phyloP scores from a whole-genome alignment of 805 yeast genomes.

The Metschnikowia proteae region DNA sequence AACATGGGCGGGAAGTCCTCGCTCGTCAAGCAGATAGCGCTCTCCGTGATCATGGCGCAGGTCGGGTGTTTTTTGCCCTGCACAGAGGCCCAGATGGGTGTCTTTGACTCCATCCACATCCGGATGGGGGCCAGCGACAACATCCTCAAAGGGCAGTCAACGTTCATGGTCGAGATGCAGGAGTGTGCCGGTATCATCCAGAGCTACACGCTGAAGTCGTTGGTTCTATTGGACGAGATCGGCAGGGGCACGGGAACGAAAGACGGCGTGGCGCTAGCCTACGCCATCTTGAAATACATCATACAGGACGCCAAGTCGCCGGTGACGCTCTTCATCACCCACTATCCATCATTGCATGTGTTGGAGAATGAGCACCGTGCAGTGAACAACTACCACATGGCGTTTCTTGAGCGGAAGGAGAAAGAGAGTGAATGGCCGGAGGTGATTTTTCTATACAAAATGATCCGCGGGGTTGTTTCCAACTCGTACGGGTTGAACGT shows the following conservation, averaged over 20 bases:
- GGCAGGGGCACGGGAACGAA: slow-evolving; percentile 73
- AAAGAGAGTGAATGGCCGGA: slow-evolving; percentile 27
- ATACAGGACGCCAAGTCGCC: slow-evolving; percentile 39
- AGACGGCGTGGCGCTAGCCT: slow-evolving; percentile 83
- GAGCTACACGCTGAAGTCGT: slow-evolving; percentile 50
- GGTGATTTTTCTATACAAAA: slow-evolving; percentile 36
- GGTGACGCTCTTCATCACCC: slow-evolving; percentile 76
- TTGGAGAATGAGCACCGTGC: slow-evolving; percentile 40
- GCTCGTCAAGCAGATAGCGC: slow-evolving; percentile 68
- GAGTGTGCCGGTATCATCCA: slow-evolving; percentile 60
- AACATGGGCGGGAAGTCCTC: slow-evolving; percentile 89
- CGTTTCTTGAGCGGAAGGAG: slow-evolving; percentile 43
- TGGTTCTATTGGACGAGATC: slow-evolving; percentile 69
- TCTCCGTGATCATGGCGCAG: slow-evolving; percentile 69
- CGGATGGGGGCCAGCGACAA: slow-evolving; percentile 87
- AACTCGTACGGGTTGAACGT: slow-evolving; percentile 83
- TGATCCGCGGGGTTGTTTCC: slow-evolving; percentile 38
- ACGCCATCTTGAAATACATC: slow-evolving; percentile 62
- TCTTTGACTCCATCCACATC: slow-evolving; percentile 73
- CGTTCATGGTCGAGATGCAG: slow-evolving; percentile 74
- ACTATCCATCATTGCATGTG: slow-evolving; percentile 63
- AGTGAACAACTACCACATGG: slow-evolving; percentile 70
- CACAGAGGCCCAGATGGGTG: slow-evolving; percentile 51
- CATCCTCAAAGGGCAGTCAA: slow-evolving; percentile 69
- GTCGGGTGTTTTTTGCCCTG: slow-evolving; percentile 78